Evolutionary conservation across 106 monocot species (phyloP), one percentile per base, ranked within the genome.

Genomic region (Dendrobium huoshanense): DNA sequence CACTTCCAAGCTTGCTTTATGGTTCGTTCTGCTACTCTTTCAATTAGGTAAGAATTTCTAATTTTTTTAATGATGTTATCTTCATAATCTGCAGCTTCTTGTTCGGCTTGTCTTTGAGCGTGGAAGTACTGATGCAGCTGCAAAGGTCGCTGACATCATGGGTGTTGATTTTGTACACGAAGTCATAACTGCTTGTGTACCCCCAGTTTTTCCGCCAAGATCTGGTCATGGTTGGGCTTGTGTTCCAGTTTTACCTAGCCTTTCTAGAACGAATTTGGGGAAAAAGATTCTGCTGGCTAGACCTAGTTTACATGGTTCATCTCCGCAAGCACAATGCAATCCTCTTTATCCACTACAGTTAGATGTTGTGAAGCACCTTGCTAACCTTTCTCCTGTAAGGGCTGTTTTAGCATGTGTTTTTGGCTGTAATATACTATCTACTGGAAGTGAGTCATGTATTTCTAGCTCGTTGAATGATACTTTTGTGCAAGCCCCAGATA

Each of bases 61-160:
- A 58, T 70, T 25, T 25, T 54, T 51, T 22, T 61, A n/a, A 33
- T 45, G 44, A 29, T 58, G 25, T 65, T 54, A 51, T 74, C 79
- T 79, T 13, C 61, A 48, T 80, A 43, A 45, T 48, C 75, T 82
- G 78, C 87, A 97, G 96, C 92, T 97, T 82, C 80, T 94, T 81
- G 94, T 88, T 61, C 90, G 89, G 74, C 84, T 98, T 49, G 94
- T 94, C 7, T 98, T 98, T 92, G 97, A 94, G 81, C 82, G 94
- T 4, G 92, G 91, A 89, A 98, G 94, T 77, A 89, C 87, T 85
- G 97, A 98, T 87, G 97, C 97, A 67, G 97, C 97, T 86, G 94
- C 72, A 88, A 92, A 92, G 82, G 90, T 94, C 40, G 94, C 97
- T 85, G 97, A 98, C 75, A 87, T 92, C 54, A 94, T 98, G 94